Conservation (phyloP, 1,284 basidiomycete species). For the Cutaneotrichosporon sp. region DNA sequence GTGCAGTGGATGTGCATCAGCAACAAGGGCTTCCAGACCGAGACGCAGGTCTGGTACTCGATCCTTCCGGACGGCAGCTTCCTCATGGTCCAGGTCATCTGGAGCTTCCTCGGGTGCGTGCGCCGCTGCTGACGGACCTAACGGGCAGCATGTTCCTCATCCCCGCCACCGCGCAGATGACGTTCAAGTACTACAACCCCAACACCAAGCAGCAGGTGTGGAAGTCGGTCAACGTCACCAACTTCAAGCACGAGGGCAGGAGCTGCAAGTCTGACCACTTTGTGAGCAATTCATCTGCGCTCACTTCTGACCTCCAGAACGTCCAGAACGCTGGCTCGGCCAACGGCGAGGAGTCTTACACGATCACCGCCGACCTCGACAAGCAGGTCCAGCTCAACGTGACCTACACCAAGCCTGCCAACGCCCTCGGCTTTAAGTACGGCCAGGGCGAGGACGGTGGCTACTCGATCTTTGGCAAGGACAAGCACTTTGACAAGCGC, state of each 20-base stretch:
- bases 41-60: constrained; percentile 90
- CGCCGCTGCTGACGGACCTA: constrained; percentile 25
- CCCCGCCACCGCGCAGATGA: constrained; percentile 88
- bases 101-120: constrained; percentile 83
- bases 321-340: constrained; percentile 69
- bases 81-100: constrained; percentile 90
- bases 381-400: constrained; percentile 79
- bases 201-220: constrained; percentile 74
- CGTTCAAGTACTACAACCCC: constrained; percentile 86
- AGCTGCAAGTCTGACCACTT: constrained; percentile 89
- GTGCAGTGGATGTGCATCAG: constrained; percentile 71
- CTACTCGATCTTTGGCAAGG: constrained; percentile 83
- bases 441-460: constrained; percentile 87
- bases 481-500: constrained; percentile 58
- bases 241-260: constrained; percentile 79
- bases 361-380: constrained; percentile 76
- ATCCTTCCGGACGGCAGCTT: constrained; percentile 79
- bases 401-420: constrained; percentile 67
- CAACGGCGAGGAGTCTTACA: constrained; percentile 68
- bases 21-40: constrained; percentile 76
- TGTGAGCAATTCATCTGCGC: constrained; percentile 57
- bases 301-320: constrained; percentile 30
- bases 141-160: constrained; percentile 47
- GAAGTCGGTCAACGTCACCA: constrained; percentile 86
- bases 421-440: constrained; percentile 85